Evolutionary conservation across 2,329 filamentous ascomycete species (phyloP).

Genomic region (Neurospora crassa): DNA sequence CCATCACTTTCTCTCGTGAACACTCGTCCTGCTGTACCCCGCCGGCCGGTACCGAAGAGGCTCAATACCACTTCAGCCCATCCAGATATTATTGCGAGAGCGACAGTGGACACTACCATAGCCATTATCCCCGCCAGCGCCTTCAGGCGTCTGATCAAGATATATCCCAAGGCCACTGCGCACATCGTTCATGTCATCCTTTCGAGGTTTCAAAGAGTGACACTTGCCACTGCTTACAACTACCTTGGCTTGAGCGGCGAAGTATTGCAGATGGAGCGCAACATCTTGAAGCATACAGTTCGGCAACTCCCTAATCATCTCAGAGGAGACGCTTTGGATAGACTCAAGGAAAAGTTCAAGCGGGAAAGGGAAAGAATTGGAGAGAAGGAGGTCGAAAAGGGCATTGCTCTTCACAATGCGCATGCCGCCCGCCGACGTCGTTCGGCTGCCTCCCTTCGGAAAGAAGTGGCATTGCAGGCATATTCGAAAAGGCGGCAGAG

Average conservation of each 20-base stretch:
- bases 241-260: constrained; percentile 90
- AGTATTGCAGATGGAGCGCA: constrained; percentile 83
- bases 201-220: constrained; percentile 88
- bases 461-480: constrained; percentile 68
- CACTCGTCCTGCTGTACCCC: constrained; percentile 20
- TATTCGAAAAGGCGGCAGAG: constrained; percentile 37
- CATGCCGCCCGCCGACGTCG: constrained; percentile 54
- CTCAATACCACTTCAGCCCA: constrained; percentile 66
- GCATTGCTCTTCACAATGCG: constrained; percentile 88
- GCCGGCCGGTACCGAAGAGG: constrained; percentile 35
- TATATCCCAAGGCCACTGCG: constrained; percentile 92
- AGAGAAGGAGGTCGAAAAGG: constrained; percentile 75
- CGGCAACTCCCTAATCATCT: constrained; percentile 89
- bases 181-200: constrained; percentile 98
- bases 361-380: constrained; percentile 75
- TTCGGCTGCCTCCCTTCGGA: constrained; percentile 65
- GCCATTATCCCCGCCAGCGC: constrained; percentile 96
- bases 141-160: constrained; percentile 81
- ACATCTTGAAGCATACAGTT: constrained; percentile 86
- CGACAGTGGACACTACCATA: constrained; percentile 93
- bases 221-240: constrained; percentile 85
- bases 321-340: constrained; percentile 69
- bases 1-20: constrained; percentile 67
- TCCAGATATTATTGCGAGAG: constrained; percentile 93
- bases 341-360: constrained; percentile 87